Conservation (phyloP, 2,329 filamentous ascomycete species). For the Rhexocercosporidium sp. region DNA sequence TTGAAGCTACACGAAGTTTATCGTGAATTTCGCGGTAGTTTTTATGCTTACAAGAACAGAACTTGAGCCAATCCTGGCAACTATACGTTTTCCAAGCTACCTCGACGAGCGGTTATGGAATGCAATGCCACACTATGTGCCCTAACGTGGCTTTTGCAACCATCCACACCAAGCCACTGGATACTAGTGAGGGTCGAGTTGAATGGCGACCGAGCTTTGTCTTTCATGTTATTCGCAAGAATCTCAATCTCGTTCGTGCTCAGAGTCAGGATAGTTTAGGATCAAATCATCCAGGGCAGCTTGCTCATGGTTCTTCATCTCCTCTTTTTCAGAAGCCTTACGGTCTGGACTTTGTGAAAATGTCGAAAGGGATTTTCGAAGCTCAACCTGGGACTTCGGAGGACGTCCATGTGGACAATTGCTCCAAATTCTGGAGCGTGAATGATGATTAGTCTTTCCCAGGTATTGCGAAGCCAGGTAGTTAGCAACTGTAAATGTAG, state of each 20-base stretch:
- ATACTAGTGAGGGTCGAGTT: slow-evolving; percentile 17
- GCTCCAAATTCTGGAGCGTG: slow-evolving; percentile 22
- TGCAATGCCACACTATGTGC: slow-evolving; percentile 21
- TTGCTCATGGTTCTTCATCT: slow-evolving; percentile 15
- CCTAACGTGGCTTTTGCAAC: slow-evolving; percentile 20
- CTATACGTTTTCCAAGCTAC: slow-evolving; percentile 23
- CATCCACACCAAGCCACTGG: slow-evolving; percentile 29
- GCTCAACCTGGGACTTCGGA: slow-evolving; percentile 9
- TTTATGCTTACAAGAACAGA: slow-evolving; percentile 19
- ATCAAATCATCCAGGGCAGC: slow-evolving; percentile 21
- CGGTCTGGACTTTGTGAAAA: slow-evolving; percentile 23
- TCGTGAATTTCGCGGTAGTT: background rate
- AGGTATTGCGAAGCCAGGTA: slow-evolving; percentile 16
- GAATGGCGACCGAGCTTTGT: slow-evolving; percentile 19
- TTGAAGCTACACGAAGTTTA: background rate
- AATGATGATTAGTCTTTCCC: slow-evolving; percentile 17
- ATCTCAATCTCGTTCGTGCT: slow-evolving; percentile 22
- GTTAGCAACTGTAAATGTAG: background rate
- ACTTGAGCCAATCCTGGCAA: slow-evolving; percentile 24
- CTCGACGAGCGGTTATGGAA: slow-evolving; percentile 16
- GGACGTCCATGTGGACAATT: slow-evolving; percentile 18
- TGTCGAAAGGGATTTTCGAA: slow-evolving; percentile 18
- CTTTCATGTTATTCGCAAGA: slow-evolving; percentile 3
- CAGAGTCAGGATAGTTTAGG: slow-evolving; percentile 18
- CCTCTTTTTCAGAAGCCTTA: slow-evolving; percentile 23